phyloP scores from a whole-genome alignment of 352 stramenopile species.

The Phytophthora pisi region DNA sequence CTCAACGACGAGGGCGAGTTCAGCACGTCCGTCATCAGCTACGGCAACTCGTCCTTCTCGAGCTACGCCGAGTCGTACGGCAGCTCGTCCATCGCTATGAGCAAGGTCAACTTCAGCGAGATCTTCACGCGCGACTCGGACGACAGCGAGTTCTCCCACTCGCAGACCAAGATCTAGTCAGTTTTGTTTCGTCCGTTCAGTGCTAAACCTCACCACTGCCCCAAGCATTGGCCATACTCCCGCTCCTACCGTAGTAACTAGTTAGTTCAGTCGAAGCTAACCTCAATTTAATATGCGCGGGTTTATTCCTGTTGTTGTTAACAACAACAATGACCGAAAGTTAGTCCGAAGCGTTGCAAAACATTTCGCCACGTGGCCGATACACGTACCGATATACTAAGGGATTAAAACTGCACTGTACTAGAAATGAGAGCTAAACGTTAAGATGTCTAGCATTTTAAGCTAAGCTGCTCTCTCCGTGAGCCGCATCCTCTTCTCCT shows the following conservation, averaged over 20 bases:
- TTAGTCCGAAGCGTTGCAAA: background rate
- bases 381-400: background rate
- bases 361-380: slow-evolving; percentile 8
- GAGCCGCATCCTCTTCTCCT: slow-evolving; percentile 62
- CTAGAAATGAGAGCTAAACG: background rate
- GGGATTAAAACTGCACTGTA: background rate
- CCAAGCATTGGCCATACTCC: slow-evolving; percentile 22
- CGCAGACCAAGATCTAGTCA: slow-evolving; percentile 48
- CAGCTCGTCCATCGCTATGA: slow-evolving; percentile 58
- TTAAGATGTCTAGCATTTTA: background rate
- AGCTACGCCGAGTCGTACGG: slow-evolving; percentile 54
- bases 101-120: slow-evolving; percentile 76
- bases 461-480: slow-evolving; percentile 42
- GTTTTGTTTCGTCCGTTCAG: slow-evolving; percentile 22
- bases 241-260: slow-evolving; percentile 11
- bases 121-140: slow-evolving; percentile 55
- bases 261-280: slow-evolving; percentile 12
- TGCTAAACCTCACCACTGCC: slow-evolving; percentile 10
- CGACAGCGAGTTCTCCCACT: slow-evolving; percentile 43
- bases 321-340: slow-evolving; percentile 10
- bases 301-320: slow-evolving; percentile 29
- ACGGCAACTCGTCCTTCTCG: slow-evolving; percentile 37
- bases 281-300: slow-evolving; percentile 21
- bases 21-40: slow-evolving; percentile 32
- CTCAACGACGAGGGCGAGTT: slow-evolving; percentile 27